Evolutionary conservation across 2,329 filamentous ascomycete species (phyloP).

Genomic region (Torrubiella hemipterigena): DNA sequence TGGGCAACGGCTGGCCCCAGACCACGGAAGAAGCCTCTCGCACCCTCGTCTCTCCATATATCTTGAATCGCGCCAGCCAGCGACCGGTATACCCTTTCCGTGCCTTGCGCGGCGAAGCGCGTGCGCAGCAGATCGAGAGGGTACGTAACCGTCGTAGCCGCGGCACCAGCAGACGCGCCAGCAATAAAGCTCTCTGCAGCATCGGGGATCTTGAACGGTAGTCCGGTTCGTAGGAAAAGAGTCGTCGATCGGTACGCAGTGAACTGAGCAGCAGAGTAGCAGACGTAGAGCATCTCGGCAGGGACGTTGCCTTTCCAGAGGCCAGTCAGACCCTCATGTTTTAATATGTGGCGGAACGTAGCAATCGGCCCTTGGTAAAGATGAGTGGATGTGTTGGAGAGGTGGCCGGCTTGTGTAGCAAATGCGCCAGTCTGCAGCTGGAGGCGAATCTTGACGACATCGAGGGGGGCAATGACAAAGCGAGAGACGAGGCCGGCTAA

Average conservation of each 20-base stretch:
- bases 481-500: constrained; percentile 77
- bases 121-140: constrained; percentile 88
- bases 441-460: constrained; percentile 95
- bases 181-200: constrained; percentile 70
- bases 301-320: constrained; percentile 98
- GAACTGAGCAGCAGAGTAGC: constrained; percentile 85
- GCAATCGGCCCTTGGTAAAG: constrained; percentile 65
- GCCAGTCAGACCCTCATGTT: constrained; percentile 69
- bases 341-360: constrained; percentile 66
- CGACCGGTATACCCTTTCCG: constrained; percentile 62
- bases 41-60: constrained; percentile 66
- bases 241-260: constrained; percentile 70
- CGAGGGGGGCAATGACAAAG: constrained; percentile 88
- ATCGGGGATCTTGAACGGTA: constrained; percentile 39
- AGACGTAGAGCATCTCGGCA: constrained; percentile 86
- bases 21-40: constrained; percentile 76
- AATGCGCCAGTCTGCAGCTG: constrained; percentile 85
- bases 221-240: constrained; percentile 47
- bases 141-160: constrained; percentile 76
- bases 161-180: constrained; percentile 70
- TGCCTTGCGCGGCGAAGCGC: constrained; percentile 87
- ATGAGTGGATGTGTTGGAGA: constrained; percentile 32
- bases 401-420: constrained; percentile 56
- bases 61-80: constrained; percentile 56
- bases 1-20: constrained; percentile 70